Base-by-base conservation (phyloP, 192 early-diverging fungal genomes). In the Backusella macrospora region DNA sequence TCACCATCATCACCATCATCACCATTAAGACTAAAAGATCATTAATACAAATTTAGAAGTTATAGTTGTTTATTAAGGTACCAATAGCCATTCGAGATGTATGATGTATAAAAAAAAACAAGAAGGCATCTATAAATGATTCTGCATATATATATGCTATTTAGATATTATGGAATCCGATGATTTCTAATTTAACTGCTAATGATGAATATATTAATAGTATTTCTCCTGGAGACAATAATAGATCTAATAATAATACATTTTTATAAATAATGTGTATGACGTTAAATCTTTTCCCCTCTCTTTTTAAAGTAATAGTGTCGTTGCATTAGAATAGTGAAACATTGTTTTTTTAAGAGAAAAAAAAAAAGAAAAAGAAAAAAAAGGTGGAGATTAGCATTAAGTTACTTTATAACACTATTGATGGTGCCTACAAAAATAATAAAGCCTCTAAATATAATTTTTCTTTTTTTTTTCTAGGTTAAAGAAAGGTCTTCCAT, bases 1-100 rank as follows among this genome's bases (percentile, higher is more conserved):
- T 34, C 29, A 34, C 2, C 29, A 34, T 34, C 29, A 34, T n/a
- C n/a, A n/a, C n/a, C n/a, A 34, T 34, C 29, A 34, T 34, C 29
- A 34, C 2, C 29, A 34, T 34, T 2, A 34, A 52, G n/a, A 52
- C 2, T 18, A 18, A 52, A 10, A 6, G 9, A 59, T 59, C 52
- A 59, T 59, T 59, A 59, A 59, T 59, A 59, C 52, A 23, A 26
- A 59, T 59, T 59, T 59, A 59, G 52, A 12, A 59, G 26, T 59
- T 26, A 59, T 26, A 59, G 21, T 23, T 26, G 52, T 10, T 43
- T 12, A 59, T 59, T 18, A 26, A 59, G 13, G 21, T 59, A 59
- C 52, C 52, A 59, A 59, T 59, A 23, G 13, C 5, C 52, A 59
- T 26, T 21, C 52, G 52, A 59, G 52, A 59, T 34, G 29, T 34